Percentiles rank a stretch among this genome's conserved stretches.
Conservation (phyloP, 345 rosid genomes). For the Euphorbia pulcherrima region DNA sequence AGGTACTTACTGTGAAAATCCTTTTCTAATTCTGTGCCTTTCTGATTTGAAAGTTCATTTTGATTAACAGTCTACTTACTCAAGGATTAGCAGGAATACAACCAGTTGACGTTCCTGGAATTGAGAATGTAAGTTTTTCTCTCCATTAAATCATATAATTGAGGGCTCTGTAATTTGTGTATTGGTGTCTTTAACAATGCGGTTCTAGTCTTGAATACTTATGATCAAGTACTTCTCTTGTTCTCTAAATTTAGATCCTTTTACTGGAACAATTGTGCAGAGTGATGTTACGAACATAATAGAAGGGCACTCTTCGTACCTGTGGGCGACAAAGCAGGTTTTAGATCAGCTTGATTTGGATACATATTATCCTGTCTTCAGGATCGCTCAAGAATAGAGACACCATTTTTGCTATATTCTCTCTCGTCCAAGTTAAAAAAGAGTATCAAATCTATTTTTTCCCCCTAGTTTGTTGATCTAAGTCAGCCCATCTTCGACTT, state of each 20-base stretch:
- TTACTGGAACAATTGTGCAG: constrained; percentile 33
- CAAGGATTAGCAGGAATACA: constrained; percentile 98
- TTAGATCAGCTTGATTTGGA: constrained; percentile 80
- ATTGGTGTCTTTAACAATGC: too few relatives aligned
- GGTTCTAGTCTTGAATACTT: too few relatives aligned
- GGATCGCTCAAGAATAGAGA: constrained; percentile 24
- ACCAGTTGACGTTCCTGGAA: constrained; percentile 62
- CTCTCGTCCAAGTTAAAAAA: not conserved
- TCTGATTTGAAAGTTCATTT: constrained; percentile 12
- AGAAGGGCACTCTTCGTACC: constrained; percentile 88
- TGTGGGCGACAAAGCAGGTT: constrained; percentile 72
- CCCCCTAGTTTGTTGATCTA: not conserved
- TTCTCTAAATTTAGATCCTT: not conserved
- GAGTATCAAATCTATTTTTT: not conserved
- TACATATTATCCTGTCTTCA: constrained; percentile 68
- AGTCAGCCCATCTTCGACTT: not conserved
- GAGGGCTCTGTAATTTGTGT: too few relatives aligned
- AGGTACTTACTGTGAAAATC: not conserved
- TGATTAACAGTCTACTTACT: constrained; percentile 56
- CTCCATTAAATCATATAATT: too few relatives aligned
- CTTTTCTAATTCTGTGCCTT: not conserved
- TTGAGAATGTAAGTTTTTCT: constrained; percentile 65
- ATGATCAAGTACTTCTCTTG: too few relatives aligned
- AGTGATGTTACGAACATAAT: constrained; percentile 68
- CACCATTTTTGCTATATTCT: not conserved